Base-by-base conservation (phyloP, 2,329 filamentous ascomycete species). In the Curvularia eragrostidis region DNA sequence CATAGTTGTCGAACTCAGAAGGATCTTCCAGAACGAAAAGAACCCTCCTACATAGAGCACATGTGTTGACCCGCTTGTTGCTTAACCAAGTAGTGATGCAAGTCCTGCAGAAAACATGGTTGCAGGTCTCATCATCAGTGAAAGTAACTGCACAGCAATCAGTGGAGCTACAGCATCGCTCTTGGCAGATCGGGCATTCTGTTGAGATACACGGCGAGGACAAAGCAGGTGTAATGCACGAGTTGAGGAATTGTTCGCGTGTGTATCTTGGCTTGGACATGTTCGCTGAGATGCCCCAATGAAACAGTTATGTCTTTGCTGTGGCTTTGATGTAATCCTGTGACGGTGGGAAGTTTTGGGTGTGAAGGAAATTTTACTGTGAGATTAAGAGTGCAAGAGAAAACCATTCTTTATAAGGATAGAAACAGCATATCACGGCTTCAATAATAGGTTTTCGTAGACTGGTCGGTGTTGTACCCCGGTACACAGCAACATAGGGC, bases 101-200 rank as follows among this genome's bases (percentile, higher is more conserved):
- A 15, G 13, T 1, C 13, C 5, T 5, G 39, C 55, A 48, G 24
- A 53, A 58, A 23, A 54, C 19, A 23, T 58, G 55, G 13, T 49
- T 46, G 50, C 55, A 57, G 30, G 36, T 57, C 8, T 19, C 9
- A 12, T 19, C 2, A n/a, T 39, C 30, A 3, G 50, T 26, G 23
- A 54, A 57, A 18, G 50, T 23, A 1, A 54, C 55, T 41, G 50
- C 38, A 7, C n/a, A 13, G 10, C 18, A 9, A 3, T 15, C 15
- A n/a, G 34, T n/a, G 39, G 38, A 48, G 15, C 24, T 36, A 38
- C 26, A 23, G 44, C 44, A 54, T 10, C 43, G 28, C 32, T 54
- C 43, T 10, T 9, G 18, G 44, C 55, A 57, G 50, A 57, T 54
- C 13, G 50, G 3, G 24, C 55, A 57, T 19, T 36, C n/a, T 15